These are phyloP conservation scores for Nannochloris sp. DNA, from an alignment of 139 green algal genomes.

Conservation along the genomic window DNA sequence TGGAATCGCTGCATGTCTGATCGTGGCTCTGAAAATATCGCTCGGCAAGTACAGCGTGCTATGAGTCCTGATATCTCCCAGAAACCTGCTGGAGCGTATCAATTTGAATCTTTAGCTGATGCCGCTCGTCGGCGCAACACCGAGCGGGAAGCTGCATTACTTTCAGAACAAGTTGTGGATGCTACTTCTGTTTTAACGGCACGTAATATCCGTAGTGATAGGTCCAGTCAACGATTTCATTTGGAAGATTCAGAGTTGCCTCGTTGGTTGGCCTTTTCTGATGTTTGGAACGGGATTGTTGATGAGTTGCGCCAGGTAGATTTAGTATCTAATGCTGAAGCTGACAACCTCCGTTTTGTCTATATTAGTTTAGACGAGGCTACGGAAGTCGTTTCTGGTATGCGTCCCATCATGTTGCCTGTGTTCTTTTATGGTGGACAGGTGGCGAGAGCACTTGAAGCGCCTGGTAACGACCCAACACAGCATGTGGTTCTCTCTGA, in stretches of 20 bases:
- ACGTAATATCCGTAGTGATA: neutral
- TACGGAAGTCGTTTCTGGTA: conserved; percentile 31
- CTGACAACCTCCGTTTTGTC: conserved; percentile 35
- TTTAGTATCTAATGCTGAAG: conserved; percentile 29
- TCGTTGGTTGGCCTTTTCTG: conserved; percentile 36
- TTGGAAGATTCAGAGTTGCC: conserved; percentile 22
- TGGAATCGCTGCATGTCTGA: conserved; percentile 16
- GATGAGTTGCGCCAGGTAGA: conserved; percentile 32
- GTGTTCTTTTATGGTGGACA: conserved; percentile 69
- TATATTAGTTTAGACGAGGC: conserved; percentile 32
- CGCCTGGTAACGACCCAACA: conserved; percentile 22
- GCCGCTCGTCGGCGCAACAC: neutral
- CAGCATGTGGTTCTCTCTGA: conserved; percentile 59
- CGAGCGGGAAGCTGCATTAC: neutral
- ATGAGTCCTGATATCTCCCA: neutral
- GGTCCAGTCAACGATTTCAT: neutral
- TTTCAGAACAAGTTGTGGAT: conserved; percentile 3
- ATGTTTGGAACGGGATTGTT: conserved; percentile 43
- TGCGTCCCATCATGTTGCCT: conserved; percentile 60
- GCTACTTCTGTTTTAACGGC: neutral
- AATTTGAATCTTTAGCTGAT: neutral
- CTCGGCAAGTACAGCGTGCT: neutral
- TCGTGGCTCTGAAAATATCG: conserved; percentile 9
- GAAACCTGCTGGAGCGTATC: conserved; percentile 2
- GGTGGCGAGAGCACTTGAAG: conserved; percentile 28